These are phyloP conservation scores for Eucalyptus albens DNA, from an alignment of 345 rosid genomes.

Conservation along the genomic window DNA sequence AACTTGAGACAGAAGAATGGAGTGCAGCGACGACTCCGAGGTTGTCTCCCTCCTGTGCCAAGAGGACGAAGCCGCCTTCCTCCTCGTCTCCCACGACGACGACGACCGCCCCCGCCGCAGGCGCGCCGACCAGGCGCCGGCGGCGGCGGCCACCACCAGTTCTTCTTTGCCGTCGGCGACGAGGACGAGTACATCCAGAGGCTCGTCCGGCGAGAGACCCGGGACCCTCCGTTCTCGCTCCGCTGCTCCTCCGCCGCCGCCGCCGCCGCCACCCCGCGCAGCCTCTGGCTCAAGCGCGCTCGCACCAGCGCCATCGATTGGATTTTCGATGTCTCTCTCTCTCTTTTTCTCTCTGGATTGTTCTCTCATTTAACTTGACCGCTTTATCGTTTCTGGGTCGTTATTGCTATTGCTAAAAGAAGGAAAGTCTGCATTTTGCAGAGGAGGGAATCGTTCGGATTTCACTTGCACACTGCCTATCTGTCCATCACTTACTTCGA, in stretches of 20 bases:
- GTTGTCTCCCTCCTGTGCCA: conserved; percentile 1
- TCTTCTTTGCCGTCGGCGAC: background rate
- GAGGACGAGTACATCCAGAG: background rate
- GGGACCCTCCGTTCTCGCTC: background rate
- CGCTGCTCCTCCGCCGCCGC: background rate
- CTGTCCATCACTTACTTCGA: conserved; percentile 59
- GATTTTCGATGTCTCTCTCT: conserved; percentile 46
- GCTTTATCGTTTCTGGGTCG: background rate
- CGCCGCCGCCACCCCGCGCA: background rate
- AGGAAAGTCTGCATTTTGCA: background rate
- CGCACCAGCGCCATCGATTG: conserved; percentile 65
- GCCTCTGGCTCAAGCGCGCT: conserved; percentile 19
- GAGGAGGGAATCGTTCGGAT: conserved; percentile 56
- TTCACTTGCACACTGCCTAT: conserved; percentile 59
- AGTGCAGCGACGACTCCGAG: background rate
- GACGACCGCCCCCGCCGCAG: background rate
- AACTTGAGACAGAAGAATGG: background rate
- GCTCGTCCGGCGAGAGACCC: background rate
- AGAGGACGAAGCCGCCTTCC: background rate
- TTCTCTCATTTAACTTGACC: background rate
- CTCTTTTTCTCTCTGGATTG: background rate
- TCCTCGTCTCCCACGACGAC: background rate
- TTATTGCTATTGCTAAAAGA: background rate
- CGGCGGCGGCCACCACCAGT: background rate
- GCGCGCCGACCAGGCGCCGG: background rate